Evolutionary conservation across 176 grass and related monocot species (phyloP).

Genomic region (Bolboschoenus planiculmis): DNA sequence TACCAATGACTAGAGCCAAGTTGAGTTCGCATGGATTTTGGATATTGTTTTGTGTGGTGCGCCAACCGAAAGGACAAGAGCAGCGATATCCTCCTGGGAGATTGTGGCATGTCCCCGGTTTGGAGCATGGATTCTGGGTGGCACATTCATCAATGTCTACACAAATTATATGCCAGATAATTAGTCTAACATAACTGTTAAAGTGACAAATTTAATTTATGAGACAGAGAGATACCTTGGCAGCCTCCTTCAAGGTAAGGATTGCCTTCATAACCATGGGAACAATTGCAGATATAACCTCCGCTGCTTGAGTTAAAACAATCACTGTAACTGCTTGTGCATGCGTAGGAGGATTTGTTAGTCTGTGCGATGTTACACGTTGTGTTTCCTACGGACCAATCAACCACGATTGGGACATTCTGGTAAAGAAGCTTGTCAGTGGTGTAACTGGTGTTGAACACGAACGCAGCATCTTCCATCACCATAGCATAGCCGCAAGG

Average conservation of each 20-base stretch:
- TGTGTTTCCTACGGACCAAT: not conserved
- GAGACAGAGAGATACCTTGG: not conserved
- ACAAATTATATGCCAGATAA: no score
- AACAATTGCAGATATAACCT: conserved; percentile 26
- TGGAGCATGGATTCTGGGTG: no score
- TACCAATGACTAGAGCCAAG: no score
- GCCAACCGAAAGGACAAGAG: no score
- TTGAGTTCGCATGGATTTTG: no score
- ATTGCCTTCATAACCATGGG: conserved; percentile 26
- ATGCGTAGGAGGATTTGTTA: not conserved
- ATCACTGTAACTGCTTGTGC: not conserved
- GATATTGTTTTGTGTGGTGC: no score
- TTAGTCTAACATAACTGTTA: no score
- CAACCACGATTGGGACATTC: not conserved
- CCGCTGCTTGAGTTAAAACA: not conserved
- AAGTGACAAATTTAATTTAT: no score
- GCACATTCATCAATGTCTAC: no score
- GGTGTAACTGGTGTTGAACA: not conserved
- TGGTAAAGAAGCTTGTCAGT: not conserved
- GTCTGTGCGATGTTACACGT: not conserved
- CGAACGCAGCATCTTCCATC: not conserved
- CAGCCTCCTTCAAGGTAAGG: conserved; percentile 26
- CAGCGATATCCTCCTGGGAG: no score
- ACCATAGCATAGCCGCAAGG: conserved; percentile 25
- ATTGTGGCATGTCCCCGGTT: no score